Conservation (phyloP, 352 stramenopile genomes). For the Phytophthora syringae region DNA sequence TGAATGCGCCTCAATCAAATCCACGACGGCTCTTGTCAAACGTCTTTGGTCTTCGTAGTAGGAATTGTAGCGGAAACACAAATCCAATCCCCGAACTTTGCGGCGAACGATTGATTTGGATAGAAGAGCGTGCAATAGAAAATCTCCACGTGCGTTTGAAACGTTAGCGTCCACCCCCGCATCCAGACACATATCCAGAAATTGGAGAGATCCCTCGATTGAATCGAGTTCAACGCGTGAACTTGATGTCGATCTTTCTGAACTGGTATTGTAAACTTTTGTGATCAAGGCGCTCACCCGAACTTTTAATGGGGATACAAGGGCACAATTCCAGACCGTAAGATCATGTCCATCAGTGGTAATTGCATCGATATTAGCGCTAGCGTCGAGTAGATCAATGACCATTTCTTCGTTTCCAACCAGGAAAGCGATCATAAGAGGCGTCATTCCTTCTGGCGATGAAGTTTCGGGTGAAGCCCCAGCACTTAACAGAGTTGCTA, state of each 20-base stretch:
- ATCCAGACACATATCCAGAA: conserved; percentile 45
- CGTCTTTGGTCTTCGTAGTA: conserved; percentile 25
- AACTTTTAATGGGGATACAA: conserved; percentile 41
- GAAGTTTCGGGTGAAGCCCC: conserved; percentile 41
- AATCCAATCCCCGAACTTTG: conserved; percentile 53
- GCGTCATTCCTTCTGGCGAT: conserved; percentile 45
- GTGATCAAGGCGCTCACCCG: conserved; percentile 24
- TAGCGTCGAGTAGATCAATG: conserved; percentile 33
- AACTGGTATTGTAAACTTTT: conserved; percentile 14
- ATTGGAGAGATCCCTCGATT: conserved; percentile 39
- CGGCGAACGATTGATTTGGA: conserved; percentile 58
- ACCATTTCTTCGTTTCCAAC: conserved; percentile 48
- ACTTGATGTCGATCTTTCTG: background rate
- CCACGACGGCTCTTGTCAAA: conserved; percentile 29
- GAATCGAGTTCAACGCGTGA: conserved; percentile 40
- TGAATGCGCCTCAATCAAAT: conserved; percentile 42
- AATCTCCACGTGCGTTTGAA: conserved; percentile 65
- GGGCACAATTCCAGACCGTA: conserved; percentile 59
- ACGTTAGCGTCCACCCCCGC: conserved; percentile 61
- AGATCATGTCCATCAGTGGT: conserved; percentile 57
- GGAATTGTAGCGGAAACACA: conserved; percentile 73
- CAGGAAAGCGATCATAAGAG: conserved; percentile 69
- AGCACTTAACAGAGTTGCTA: conserved; percentile 44
- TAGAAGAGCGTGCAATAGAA: conserved; percentile 66
- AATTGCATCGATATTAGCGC: conserved; percentile 61